Conservation (phyloP, 2,329 filamentous ascomycete species). For the Fragosphaeria purpurea region DNA sequence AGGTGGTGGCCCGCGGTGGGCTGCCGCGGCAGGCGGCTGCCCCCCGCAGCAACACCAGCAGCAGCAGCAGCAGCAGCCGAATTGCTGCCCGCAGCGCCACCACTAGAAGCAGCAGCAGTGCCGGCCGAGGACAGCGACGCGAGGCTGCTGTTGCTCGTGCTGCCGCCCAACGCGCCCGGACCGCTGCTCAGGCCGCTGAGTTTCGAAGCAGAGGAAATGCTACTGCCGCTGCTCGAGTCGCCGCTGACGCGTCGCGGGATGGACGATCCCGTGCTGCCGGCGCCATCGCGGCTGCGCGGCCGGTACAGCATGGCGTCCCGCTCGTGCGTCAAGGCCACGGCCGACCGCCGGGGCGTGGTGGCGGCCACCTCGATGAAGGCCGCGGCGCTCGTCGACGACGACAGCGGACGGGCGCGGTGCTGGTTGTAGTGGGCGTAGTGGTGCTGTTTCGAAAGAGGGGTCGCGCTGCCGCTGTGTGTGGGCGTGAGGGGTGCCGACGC, state of each 20-base stretch:
- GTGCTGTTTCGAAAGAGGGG: too few species aligned
- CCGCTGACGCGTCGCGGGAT: conserved; percentile 23
- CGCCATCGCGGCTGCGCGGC: conserved; percentile 22
- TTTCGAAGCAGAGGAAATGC: conserved; percentile 10
- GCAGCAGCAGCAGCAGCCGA: background rate
- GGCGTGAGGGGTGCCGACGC: conserved; percentile 43
- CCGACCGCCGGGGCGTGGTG: conserved; percentile 19
- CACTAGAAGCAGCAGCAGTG: background rate
- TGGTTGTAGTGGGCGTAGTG: conserved; percentile 6
- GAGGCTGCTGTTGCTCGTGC: conserved; percentile 6
- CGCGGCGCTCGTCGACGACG: conserved; percentile 12
- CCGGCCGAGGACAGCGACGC: conserved; percentile 1
- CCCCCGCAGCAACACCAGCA: conserved; percentile 1
- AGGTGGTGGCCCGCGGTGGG: conserved; percentile 14
- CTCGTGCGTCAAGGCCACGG: conserved; percentile 27
- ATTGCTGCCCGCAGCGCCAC: too few species aligned
- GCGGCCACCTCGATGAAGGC: conserved; percentile 45
- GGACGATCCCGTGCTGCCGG: conserved; percentile 9
- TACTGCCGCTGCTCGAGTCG: conserved; percentile 16
- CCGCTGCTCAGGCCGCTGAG: conserved; percentile 3
- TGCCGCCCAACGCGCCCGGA: too few species aligned
- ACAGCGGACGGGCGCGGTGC: conserved; percentile 11
- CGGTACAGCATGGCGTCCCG: conserved; percentile 24
- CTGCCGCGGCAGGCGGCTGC: conserved; percentile 21
- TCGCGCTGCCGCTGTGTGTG: conserved; percentile 28